Base-by-base conservation (phyloP, 1,139 yeast genomes). In the Suhomyces yuchorum region DNA sequence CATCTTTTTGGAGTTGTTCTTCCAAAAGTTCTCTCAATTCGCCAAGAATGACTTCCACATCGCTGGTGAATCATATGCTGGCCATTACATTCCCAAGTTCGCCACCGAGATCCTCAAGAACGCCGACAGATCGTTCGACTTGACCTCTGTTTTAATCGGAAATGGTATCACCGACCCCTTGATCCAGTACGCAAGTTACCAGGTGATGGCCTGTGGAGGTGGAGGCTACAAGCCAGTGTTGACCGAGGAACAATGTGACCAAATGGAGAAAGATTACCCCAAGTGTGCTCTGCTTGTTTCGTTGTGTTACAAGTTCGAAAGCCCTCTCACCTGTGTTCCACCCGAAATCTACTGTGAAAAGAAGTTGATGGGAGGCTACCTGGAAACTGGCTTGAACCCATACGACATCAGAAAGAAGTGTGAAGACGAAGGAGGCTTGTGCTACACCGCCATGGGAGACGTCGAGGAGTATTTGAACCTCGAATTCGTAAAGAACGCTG, bases 51-150 rank as follows among this genome's bases (percentile, higher is more conserved):
- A 76, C 39, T 87, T 88, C 79, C 96, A 88, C 65, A 84, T 89
- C 64, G 83, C 96, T 46, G 96, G 96, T 51, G 96, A 89, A 67
- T 85, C 93, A 11, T 89, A 88, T 60, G 96, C 90, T 34, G 96
- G 96, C 38, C 96, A 87, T 66, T 88, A 88, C 64, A 82, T 88
- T 54, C 96, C 96, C 23, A 81, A 77, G 22, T 83, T 89, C 66
- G 93, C 93, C 15, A 71, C 79, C 42, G 95, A 87, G 62, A 87
- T 89, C 53, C 67, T 86, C 51, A 73, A 70, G 53, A 82, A 83
- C 62, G 81, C 82, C 17, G 88, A 84, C 60, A 77, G 87, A 51
- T 70, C 80, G 17, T 87, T 88, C 64, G 81, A 87, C 55, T 76
- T 88, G 58, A 66, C 81, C 11, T 87, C 95, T 2, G 82, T 87